Conservation (phyloP, 192 early-diverging fungal species). For the Coemansia asiatica region DNA sequence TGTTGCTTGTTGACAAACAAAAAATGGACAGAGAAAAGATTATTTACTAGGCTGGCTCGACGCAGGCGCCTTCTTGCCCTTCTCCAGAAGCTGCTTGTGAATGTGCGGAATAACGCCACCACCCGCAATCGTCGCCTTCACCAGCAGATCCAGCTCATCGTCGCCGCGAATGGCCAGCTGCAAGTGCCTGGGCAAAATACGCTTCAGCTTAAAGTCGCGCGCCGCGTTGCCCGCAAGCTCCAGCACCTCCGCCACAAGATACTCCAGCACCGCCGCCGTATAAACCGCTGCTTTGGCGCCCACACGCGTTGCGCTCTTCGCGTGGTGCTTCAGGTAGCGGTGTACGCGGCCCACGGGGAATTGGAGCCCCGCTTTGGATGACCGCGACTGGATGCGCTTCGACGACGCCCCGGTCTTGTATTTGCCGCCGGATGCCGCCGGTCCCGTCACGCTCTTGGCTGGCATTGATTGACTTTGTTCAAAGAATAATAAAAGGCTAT, state of each 20-base stretch:
- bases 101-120: conserved; percentile 77
- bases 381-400: conserved; percentile 55
- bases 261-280: conserved; percentile 88
- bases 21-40: neutral
- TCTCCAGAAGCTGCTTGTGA: conserved; percentile 56
- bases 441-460: conserved; percentile 49
- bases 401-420: conserved; percentile 39
- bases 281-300: conserved; percentile 91
- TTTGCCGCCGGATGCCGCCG: conserved; percentile 47
- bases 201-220: conserved; percentile 86
- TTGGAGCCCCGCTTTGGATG: conserved; percentile 59
- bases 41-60: conserved; percentile 12
- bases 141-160: conserved; percentile 86
- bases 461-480: conserved; percentile 13
- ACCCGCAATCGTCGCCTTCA: conserved; percentile 87
- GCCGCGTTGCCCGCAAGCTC: conserved; percentile 92
- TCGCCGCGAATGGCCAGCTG: conserved; percentile 91
- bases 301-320: conserved; percentile 78
- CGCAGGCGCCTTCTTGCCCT: conserved; percentile 40
- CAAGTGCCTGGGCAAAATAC: conserved; percentile 86
- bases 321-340: conserved; percentile 82
- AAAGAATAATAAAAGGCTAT: neutral
- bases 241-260: conserved; percentile 88
- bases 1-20: neutral
- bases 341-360: conserved; percentile 95